These are phyloP conservation scores for Colletotrichum spaethianum DNA, from an alignment of 2,329 filamentous ascomycete genomes.

Conservation along the genomic window DNA sequence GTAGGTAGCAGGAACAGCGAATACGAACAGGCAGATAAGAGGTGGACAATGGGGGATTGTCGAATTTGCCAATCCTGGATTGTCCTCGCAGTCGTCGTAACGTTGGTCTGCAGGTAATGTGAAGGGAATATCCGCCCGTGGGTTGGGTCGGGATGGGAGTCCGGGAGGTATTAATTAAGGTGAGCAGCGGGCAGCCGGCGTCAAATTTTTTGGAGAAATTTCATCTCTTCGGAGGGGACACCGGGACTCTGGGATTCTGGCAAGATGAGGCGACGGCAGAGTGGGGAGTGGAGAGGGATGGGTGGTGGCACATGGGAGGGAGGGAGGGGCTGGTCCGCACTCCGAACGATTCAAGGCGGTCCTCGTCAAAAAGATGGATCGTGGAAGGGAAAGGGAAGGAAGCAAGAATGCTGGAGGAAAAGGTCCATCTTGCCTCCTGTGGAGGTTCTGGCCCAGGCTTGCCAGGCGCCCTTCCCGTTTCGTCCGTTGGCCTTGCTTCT, in stretches of 20 bases:
- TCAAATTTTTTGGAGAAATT: constrained; percentile 31
- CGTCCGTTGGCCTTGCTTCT: not conserved
- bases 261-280: constrained; percentile 1
- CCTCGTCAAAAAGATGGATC: not conserved
- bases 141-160: not conserved
- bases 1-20: not conserved
- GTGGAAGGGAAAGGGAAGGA: not conserved
- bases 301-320: not conserved
- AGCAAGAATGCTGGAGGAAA: not conserved
- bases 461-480: not conserved
- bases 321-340: not conserved
- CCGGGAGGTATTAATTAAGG: not conserved
- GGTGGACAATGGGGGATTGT: not conserved
- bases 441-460: not conserved
- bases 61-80: not conserved
- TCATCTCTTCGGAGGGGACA: constrained; percentile 3
- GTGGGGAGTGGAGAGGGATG: not conserved
- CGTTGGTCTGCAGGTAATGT: not conserved
- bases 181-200: not conserved
- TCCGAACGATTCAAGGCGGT: not conserved
- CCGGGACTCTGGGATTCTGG: not conserved
- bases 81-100: not conserved
- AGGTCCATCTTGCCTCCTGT: not conserved
- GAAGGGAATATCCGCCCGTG: not conserved
- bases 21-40: not conserved